phyloP scores from a whole-genome alignment of 2,329 filamentous ascomycete species.

The Colletotrichum sublineola region DNA sequence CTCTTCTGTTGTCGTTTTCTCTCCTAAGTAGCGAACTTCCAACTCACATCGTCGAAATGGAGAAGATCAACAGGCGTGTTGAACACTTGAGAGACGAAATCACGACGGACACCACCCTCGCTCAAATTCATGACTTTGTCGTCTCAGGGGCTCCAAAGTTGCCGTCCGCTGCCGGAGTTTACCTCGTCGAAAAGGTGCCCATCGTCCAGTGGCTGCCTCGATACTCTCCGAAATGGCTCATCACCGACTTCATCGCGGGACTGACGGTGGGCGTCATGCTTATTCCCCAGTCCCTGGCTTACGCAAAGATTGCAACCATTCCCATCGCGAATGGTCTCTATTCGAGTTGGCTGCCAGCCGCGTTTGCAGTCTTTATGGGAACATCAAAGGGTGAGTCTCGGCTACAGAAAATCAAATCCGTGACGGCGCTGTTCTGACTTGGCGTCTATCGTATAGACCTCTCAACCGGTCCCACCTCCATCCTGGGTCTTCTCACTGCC shows the following conservation, averaged over 20 bases:
- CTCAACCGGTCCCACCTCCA: slow-evolving; percentile 74
- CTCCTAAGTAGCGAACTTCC: not conserved
- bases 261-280: slow-evolving; percentile 71
- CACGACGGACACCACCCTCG: slow-evolving; percentile 53
- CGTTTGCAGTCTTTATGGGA: slow-evolving; percentile 71
- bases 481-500: slow-evolving; percentile 73
- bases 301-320: slow-evolving; percentile 73
- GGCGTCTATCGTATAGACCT: slow-evolving; percentile 58
- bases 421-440: slow-evolving; percentile 15
- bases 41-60: slow-evolving; percentile 22
- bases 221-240: slow-evolving; percentile 72
- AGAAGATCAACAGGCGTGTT: slow-evolving; percentile 11
- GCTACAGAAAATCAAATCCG: accelerated
- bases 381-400: slow-evolving; percentile 68
- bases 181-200: slow-evolving; percentile 72
- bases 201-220: slow-evolving; percentile 73
- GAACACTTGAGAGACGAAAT: slow-evolving; percentile 37
- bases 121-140: slow-evolving; percentile 49
- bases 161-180: slow-evolving; percentile 67
- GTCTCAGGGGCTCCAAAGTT: slow-evolving; percentile 52
- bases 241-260: slow-evolving; percentile 73
- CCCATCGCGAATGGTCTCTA: slow-evolving; percentile 72
- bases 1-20: not conserved
- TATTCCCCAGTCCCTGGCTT: slow-evolving; percentile 73
- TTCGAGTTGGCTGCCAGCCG: slow-evolving; percentile 70